Percentiles rank a stretch among this genome's conserved stretches.
Evolutionary conservation across 306 rosid genomes (phyloP).

Genomic region (Nissolia schottii): DNA sequence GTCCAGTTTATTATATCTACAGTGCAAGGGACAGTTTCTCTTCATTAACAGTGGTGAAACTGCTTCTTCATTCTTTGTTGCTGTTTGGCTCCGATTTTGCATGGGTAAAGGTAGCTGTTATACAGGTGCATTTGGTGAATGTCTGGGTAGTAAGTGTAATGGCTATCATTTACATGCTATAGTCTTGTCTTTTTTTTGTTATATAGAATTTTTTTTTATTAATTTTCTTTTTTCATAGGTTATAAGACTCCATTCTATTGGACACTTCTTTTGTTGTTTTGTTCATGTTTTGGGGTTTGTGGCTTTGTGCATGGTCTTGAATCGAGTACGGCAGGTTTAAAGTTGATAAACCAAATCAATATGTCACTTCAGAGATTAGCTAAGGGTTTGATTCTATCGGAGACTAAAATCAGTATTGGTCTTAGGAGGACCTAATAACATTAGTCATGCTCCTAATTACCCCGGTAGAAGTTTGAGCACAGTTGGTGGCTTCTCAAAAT

Average conservation of each 20-base stretch:
- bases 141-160: constrained; percentile 26
- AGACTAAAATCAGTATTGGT: neutral
- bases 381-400: no score
- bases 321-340: no score
- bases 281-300: no score
- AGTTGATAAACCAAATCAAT: no score
- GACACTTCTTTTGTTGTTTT: no score
- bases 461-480: constrained; percentile 5
- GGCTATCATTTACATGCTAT: no score
- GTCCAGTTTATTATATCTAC: neutral
- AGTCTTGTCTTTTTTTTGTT: no score
- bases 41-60: constrained; percentile 38
- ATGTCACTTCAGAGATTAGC: no score
- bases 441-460: constrained; percentile 7
- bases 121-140: constrained; percentile 25
- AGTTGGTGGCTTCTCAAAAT: constrained; percentile 22
- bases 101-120: constrained; percentile 19
- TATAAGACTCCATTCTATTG: no score
- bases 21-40: constrained; percentile 11
- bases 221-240: no score
- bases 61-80: constrained; percentile 33
- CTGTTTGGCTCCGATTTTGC: constrained; percentile 11
- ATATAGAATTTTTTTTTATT: no score
- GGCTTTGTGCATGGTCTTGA: no score
- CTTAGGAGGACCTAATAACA: constrained; percentile 7